Base-by-base conservation (phyloP, 2,329 filamentous ascomycete genomes). In the Colletotrichum gloeosporioides region DNA sequence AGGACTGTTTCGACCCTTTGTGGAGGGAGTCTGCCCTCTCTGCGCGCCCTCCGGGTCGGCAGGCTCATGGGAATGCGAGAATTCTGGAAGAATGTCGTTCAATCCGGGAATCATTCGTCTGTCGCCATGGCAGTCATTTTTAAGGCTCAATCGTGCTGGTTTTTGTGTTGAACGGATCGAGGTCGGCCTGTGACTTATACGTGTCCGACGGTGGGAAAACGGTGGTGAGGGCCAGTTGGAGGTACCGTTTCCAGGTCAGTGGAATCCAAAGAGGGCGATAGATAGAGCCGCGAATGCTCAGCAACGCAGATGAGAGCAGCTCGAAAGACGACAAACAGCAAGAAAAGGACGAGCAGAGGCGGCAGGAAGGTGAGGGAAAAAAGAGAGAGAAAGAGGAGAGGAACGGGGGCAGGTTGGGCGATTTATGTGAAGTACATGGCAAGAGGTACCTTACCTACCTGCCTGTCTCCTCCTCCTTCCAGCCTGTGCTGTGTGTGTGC, bases 351-450 rank as follows among this genome's bases (percentile, higher is more conserved):
- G 44, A 71, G 65, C 59, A 74, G 67, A 65, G 32, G 63, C 71
- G 65, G 65, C 62, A 75, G 72, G 29, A 44, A 77, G 34, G 36
- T 44, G 68, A 77, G 53, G 61, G 53, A 73, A 67, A 73, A 74
- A 67, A 22, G 57, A n/a, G 59, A 66, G 55, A 57, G 68, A 53
- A 49, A 65, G 65, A 71, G 49, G 59, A 70, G 57, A 76, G 74
- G 64, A 57, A 75, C 69, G 71, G 69, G 73, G 73, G 71, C 59
- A 66, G 59, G 69, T 70, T 71, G 75, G 71, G 66, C 61, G 75
- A 77, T 71, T 77, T 77, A 75, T 77, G 75, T 75, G 71, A 71
- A 75, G 64, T 68, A 73, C 70, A 62, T 73, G 70, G 55, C 44
- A 44, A 57, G 59, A 71, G 59, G 71, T 76, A 74, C 61, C 44